phyloP scores from a whole-genome alignment of 2,329 filamentous ascomycete genomes.

The Emergomyces pasteurianus region DNA sequence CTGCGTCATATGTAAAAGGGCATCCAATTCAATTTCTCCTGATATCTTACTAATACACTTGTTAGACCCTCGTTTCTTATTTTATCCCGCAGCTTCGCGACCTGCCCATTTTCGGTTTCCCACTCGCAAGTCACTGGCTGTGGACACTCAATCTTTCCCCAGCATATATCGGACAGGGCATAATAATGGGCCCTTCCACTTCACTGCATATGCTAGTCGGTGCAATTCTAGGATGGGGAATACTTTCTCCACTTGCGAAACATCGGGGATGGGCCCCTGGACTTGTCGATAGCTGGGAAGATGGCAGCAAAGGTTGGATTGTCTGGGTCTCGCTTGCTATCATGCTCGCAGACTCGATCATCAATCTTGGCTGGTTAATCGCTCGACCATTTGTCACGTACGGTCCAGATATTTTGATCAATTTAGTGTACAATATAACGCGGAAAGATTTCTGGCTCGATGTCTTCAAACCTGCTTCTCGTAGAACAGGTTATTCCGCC shows the following conservation, averaged over 20 bases:
- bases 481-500: background rate
- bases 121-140: constrained; percentile 68
- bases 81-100: constrained; percentile 77
- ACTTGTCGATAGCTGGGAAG: constrained; percentile 75
- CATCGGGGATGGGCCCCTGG: constrained; percentile 79
- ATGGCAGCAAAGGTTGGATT: constrained; percentile 95
- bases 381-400: constrained; percentile 49
- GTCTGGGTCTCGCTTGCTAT: constrained; percentile 94
- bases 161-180: constrained; percentile 94
- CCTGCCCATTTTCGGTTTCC: constrained; percentile 71
- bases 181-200: constrained; percentile 95
- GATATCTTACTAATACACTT: constrained; percentile 9
- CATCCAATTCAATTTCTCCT: constrained; percentile 5
- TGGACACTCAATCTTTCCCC: constrained; percentile 95
- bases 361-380: constrained; percentile 72
- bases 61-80: constrained; percentile 73
- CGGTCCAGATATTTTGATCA: constrained; percentile 25
- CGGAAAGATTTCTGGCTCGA: constrained; percentile 16
- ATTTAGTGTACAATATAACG: constrained; percentile 18
- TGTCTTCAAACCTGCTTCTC: constrained; percentile 10
- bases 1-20: constrained; percentile 40
- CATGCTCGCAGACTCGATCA: constrained; percentile 86
- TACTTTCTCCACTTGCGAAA: constrained; percentile 84
- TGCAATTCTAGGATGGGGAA: constrained; percentile 76
- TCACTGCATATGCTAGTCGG: constrained; percentile 93